These are phyloP conservation scores for Sporothrix variecibatus DNA, from an alignment of 2,329 filamentous ascomycete genomes.

Conservation along the genomic window DNA sequence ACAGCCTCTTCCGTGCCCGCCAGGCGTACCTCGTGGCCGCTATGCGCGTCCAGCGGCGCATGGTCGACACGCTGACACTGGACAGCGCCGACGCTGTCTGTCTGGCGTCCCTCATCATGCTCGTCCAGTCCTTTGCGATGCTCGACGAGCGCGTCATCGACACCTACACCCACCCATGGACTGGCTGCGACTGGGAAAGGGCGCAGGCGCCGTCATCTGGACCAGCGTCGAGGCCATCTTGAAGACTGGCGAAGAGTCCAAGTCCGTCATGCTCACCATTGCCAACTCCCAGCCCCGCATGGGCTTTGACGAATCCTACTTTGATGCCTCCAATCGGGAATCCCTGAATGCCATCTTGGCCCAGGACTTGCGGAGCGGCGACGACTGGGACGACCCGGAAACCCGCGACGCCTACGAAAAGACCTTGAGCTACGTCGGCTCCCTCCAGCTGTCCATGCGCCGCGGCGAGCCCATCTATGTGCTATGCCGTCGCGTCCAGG, in stretches of 20 bases:
- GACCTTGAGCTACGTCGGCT: conserved; percentile 36
- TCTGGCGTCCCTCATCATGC: conserved; percentile 33
- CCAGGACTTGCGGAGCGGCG: conserved; percentile 30
- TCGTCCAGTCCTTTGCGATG: conserved; percentile 35
- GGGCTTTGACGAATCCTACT: conserved; percentile 35
- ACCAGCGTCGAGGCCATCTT: conserved; percentile 33
- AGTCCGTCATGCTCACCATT: conserved; percentile 30
- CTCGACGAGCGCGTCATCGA: conserved; percentile 34
- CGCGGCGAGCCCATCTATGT: conserved; percentile 39
- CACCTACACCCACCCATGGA: conserved; percentile 35
- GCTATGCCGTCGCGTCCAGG: conserved; percentile 35
- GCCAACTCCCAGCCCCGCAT: conserved; percentile 33
- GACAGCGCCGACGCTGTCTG: conserved; percentile 35
- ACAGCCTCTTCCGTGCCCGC: conserved; percentile 33
- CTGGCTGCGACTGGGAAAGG: conserved; percentile 32
- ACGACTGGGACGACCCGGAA: conserved; percentile 32
- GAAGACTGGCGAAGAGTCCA: conserved; percentile 25
- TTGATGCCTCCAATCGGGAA: conserved; percentile 32
- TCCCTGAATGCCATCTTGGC: conserved; percentile 31
- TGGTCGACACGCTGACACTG: conserved; percentile 31
- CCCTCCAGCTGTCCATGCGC: conserved; percentile 33
- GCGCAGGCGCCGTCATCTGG: conserved; percentile 35
- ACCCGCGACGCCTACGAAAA: conserved; percentile 36
- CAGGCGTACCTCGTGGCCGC: conserved; percentile 36
- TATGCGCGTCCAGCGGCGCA: conserved; percentile 35